Conservation (phyloP, 2,329 filamentous ascomycete species). For the Lachnellula subtilissima region DNA sequence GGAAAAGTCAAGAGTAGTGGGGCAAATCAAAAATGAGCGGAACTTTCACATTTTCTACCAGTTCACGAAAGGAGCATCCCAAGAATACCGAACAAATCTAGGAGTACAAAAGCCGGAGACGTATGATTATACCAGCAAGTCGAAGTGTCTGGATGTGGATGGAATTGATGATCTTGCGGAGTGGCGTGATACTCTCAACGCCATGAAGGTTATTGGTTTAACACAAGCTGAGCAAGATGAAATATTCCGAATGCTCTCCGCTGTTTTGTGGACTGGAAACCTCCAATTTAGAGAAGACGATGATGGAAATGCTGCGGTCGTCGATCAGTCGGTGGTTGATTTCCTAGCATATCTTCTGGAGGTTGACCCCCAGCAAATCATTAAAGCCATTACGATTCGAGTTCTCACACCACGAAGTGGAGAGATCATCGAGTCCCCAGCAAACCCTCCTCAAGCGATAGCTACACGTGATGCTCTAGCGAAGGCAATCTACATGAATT, state of each 20-base stretch:
- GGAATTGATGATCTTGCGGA: constrained; percentile 91
- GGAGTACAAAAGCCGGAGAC: constrained; percentile 88
- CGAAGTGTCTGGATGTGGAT: constrained; percentile 90
- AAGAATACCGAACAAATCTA: constrained; percentile 79
- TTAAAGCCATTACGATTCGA: constrained; percentile 84
- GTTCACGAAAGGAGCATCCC: constrained; percentile 91
- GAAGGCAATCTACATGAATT: constrained; percentile 94
- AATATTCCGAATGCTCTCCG: constrained; percentile 91
- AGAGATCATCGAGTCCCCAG: constrained; percentile 66
- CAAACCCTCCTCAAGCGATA: constrained; percentile 81
- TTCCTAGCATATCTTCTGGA: constrained; percentile 93
- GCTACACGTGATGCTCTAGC: constrained; percentile 86
- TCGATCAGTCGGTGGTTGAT: constrained; percentile 85
- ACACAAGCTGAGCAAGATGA: constrained; percentile 85
- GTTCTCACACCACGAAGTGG: constrained; percentile 68
- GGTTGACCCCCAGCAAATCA: constrained; percentile 72
- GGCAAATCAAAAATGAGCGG: constrained; percentile 90
- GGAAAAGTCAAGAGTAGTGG: constrained; percentile 91
- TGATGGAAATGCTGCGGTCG: constrained; percentile 78
- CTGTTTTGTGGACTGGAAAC: constrained; percentile 92
- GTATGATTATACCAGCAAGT: constrained; percentile 88
- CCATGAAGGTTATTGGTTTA: constrained; percentile 92
- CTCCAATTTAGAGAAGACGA: constrained; percentile 88
- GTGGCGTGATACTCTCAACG: constrained; percentile 83
- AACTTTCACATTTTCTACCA: constrained; percentile 99